Evolutionary conservation across 306 rosid species (phyloP).

Genomic region (Oemleria cerasiformis): DNA sequence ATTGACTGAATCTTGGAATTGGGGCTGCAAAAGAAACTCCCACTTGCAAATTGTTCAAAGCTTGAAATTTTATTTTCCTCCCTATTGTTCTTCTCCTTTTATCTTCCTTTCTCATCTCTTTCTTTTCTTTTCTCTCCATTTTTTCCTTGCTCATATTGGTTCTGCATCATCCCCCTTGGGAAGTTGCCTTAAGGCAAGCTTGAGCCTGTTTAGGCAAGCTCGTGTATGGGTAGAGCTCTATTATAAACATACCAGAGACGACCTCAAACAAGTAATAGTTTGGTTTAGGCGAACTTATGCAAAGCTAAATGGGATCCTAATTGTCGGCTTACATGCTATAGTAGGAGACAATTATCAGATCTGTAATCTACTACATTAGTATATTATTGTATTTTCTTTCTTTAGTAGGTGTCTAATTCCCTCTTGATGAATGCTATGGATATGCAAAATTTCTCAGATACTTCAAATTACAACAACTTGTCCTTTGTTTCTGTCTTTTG

Average conservation of each 20-base stretch:
- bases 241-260: background rate
- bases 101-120: background rate
- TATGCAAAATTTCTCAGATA: conserved; percentile 3
- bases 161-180: background rate
- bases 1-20: background rate
- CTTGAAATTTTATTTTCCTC: background rate
- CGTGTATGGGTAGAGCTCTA: background rate
- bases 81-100: background rate
- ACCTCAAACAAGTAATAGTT: background rate
- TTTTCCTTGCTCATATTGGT: background rate
- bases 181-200: background rate
- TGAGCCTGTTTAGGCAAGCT: background rate
- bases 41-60: background rate
- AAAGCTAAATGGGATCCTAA: conserved; percentile 4
- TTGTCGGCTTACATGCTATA: conserved; percentile 23
- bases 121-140: background rate
- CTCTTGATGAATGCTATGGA: background rate
- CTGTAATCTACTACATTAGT: background rate
- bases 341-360: conserved; percentile 3
- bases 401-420: background rate
- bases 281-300: background rate
- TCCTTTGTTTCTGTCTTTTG: background rate
- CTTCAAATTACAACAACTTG: background rate
- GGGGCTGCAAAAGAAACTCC: background rate
- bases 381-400: background rate